Conservation (phyloP, 768 basidiomycete genomes). For the Tulasnella calospora region DNA sequence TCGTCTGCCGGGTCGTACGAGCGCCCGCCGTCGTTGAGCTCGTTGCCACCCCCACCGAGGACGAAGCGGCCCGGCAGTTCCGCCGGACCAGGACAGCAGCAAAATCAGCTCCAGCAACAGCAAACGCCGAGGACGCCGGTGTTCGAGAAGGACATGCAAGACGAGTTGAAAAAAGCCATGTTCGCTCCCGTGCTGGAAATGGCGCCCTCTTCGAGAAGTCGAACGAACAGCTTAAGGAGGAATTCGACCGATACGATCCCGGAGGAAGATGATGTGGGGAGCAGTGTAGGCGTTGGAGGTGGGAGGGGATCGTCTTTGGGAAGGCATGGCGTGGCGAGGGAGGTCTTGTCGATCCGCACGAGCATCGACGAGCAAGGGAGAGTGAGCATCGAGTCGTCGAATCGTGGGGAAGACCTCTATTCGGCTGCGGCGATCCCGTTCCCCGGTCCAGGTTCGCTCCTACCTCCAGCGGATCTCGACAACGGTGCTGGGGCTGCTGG, state of each 20-base stretch:
- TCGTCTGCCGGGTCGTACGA: background rate
- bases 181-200: slow-evolving; percentile 7
- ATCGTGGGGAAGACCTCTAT: background rate
- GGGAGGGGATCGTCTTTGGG: background rate
- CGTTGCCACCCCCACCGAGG: slow-evolving; percentile 11
- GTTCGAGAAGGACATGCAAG: slow-evolving; percentile 13
- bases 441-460: slow-evolving; percentile 2
- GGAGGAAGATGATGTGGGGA: background rate
- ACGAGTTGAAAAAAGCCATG: slow-evolving; percentile 18
- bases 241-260: slow-evolving; percentile 10
- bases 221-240: background rate
- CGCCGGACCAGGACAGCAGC: background rate
- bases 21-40: slow-evolving; percentile 14
- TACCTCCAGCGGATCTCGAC: background rate
- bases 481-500: background rate
- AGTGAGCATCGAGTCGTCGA: slow-evolving; percentile 6
- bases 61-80: background rate
- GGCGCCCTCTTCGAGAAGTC: background rate
- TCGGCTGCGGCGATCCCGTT: background rate
- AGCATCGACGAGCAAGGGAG: background rate
- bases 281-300: background rate
- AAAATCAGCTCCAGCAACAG: background rate
- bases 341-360: slow-evolving; percentile 1
- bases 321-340: background rate
- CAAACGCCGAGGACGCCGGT: background rate